Evolutionary conservation across 768 basidiomycete species (phyloP).

Genomic region (Tricholoma saponaceum): DNA sequence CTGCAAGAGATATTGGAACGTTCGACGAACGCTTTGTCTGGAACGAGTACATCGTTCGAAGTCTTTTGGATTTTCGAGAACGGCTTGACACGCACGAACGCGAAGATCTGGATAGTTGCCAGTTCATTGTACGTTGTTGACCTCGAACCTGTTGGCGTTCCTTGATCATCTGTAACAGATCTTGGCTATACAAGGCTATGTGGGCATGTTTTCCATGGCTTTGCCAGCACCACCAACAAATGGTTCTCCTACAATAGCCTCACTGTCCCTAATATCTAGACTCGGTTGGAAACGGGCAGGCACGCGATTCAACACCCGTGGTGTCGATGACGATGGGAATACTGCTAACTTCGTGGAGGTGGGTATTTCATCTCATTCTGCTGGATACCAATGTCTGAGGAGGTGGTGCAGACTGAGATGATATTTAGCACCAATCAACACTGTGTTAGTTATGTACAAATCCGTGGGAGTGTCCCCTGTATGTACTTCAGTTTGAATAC

Average conservation of each 20-base stretch:
- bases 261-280: constrained; percentile 78
- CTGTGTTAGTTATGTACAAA: constrained; percentile 89
- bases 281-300: constrained; percentile 95
- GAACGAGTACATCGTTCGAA: constrained; percentile 89
- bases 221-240: constrained; percentile 71
- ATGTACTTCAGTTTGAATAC: constrained; percentile 33
- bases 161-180: constrained; percentile 41
- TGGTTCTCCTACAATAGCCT: constrained; percentile 68
- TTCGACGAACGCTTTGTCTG: constrained; percentile 90
- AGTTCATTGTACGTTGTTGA: constrained; percentile 66
- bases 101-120: constrained; percentile 73
- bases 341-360: constrained; percentile 97
- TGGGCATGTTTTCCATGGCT: constrained; percentile 77
- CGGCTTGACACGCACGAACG: constrained; percentile 67
- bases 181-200: constrained; percentile 91
- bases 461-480: constrained; percentile 94
- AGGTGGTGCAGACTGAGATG: constrained; percentile 70
- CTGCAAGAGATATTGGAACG: constrained; percentile 44
- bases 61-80: constrained; percentile 84
- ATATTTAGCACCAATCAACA: constrained; percentile 84
- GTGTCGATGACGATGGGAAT: constrained; percentile 93
- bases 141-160: constrained; percentile 6
- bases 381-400: constrained; percentile 10
- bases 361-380: constrained; percentile 15
- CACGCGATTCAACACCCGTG: constrained; percentile 94